Base-by-base conservation (phyloP, 2,329 filamentous ascomycete genomes). In the Colletotrichum somersetense region DNA sequence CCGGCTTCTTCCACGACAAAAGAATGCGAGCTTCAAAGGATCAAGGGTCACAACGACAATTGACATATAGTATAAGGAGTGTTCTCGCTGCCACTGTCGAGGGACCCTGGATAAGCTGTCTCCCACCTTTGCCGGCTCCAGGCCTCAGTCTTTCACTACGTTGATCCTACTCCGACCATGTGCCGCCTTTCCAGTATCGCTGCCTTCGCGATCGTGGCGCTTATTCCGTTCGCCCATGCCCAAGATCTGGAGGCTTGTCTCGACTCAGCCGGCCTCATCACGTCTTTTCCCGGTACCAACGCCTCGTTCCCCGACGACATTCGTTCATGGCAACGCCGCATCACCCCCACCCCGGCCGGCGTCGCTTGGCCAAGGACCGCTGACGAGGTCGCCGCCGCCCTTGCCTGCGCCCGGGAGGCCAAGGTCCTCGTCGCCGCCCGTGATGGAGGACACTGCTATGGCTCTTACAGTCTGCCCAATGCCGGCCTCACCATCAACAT, bases 401-500 rank as follows among this genome's bases (percentile, higher is more conserved):
- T 74, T 0, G 66, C 70, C 38, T 74, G 73, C 38, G 73, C 73
- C 26, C 70, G 73, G 38, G 73, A 70, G 14, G 66, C 70, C 53
- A 58, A 64, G 44, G 71, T 74, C 18, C 67, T 67, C 33, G 73
- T 70, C 16, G 66, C 66, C 46, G 65, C 73, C 55, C 70, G 71
- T n/a, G 73, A 72, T 18, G 66, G 62, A 3, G 70, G 64, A 44
- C 71, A 74, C 66, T 74, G 70, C 53, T 74, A 73, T 38, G 65
- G 66, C 61, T 72, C 65, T 14, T 73, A 66, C 62, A 62, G 57
- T 23, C 62, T 73, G 42, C 70, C 70, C 18, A 61, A 69, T 1
- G 73, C 62, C 38, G 71, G 71, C 26, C 71, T 74, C 7, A 73
- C 67, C 35, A 48, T 74, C 59, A 74, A 67, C 63, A 63, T 74